Evolutionary conservation across 441 rosid species (phyloP), one percentile per base, ranked within the genome.

Genomic region (Pelargonium fulgidum): DNA sequence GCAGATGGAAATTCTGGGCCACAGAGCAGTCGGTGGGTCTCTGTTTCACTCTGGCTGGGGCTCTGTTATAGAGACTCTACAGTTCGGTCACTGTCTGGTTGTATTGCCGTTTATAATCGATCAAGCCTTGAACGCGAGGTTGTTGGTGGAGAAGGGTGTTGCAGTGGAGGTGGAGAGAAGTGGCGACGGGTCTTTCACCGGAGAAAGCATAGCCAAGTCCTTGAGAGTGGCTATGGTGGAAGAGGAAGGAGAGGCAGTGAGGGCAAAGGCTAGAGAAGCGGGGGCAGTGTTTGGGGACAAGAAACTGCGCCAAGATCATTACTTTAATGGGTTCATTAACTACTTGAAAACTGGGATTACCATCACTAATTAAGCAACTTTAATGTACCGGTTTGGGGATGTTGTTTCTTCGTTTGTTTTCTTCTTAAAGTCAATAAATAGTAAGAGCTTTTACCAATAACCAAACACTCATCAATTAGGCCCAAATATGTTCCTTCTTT

Each of bases 41-140:
- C 65, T 78, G 54, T 71, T 72, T 62, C 84, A 78, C 68, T 64
- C 71, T 2, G 84, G 80, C 7, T 81, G 77, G 80, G 72, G 77
- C 59, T 78, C 79, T 9, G 67, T 77, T 0, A 42, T 74, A 9
- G 84, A 81, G 69, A 70, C 67, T 4, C 24, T 74, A 16, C 82
- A 69, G 42, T 69, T 71, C 7, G 82, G 80, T 10, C 77, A 69
- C 64, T n/a, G 26, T 62, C 72, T 81, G 0, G 54, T 74, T 36
- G 61, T 65, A 2, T 20, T 76, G 39, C 79, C 80, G 0, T 26
- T 81, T 1, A 41, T 63, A 9, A 11, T 26, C 4, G 84, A 78
- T 41, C 82, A 78, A 13, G 73, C 71, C 0, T 14, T 78, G 65
- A 78, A 78, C 67, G 73, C 82, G 1, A 78, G 68, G 64, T 19